Percentiles rank a stretch among this genome's conserved stretches.
These are phyloP conservation scores for Trypanosoma cruzi DNA, from an alignment of 208 protist genomes.

Conservation along the genomic window DNA sequence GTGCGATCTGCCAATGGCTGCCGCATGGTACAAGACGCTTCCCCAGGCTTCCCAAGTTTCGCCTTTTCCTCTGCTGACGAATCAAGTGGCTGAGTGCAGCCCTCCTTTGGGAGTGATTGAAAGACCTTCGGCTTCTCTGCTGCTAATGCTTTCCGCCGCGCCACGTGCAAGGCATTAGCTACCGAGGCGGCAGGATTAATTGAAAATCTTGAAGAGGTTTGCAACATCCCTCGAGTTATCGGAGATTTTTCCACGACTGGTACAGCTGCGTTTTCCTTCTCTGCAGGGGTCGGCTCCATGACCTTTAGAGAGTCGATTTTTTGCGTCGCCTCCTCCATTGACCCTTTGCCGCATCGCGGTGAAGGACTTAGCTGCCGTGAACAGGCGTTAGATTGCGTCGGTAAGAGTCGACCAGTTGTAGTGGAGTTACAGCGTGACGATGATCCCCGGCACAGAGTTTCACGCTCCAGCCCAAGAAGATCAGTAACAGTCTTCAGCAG, in stretches of 20 bases:
- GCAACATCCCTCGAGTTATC: too few species aligned
- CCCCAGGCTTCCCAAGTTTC: too few species aligned
- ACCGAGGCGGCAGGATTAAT: too few species aligned
- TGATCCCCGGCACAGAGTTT: constrained; percentile 7
- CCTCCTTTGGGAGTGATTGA: neutral
- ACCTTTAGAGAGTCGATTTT: too few species aligned
- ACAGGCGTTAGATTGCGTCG: neutral
- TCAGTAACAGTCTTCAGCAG: constrained; percentile 12
- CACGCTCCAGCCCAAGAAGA: constrained; percentile 24
- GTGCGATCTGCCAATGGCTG: constrained; percentile 18
- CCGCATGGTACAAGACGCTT: neutral
- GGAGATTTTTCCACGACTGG: too few species aligned
- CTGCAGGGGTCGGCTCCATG: too few species aligned
- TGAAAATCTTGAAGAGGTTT: too few species aligned
- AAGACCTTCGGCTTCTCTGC: neutral
- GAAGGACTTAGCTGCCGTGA: neutral
- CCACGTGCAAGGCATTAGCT: neutral
- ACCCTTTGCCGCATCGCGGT: neutral
- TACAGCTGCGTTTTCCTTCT: too few species aligned
- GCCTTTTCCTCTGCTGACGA: neutral
- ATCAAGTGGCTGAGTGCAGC: neutral
- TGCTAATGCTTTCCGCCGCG: neutral
- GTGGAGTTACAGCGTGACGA: constrained; percentile 9
- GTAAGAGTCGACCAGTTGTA: neutral
- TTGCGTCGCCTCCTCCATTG: neutral